Evolutionary conservation across 176 grass and related monocot species (phyloP).

Genomic region (Poa pratensis): DNA sequence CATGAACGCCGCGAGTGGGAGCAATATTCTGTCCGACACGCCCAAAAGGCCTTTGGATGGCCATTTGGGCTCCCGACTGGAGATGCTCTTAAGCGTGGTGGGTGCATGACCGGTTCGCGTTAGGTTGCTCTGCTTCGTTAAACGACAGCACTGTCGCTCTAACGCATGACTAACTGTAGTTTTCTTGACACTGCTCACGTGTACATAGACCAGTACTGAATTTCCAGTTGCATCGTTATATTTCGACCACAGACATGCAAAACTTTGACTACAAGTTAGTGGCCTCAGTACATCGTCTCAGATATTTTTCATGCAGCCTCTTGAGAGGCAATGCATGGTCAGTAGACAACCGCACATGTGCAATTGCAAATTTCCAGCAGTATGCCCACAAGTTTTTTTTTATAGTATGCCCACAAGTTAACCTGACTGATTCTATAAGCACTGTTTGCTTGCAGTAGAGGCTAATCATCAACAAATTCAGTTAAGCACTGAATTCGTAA

Average conservation of each 20-base stretch:
- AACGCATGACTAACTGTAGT: not conserved
- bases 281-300: not conserved
- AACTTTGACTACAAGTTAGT: not conserved
- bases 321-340: slow-evolving; percentile 15
- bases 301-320: slow-evolving; percentile 32
- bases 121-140: not conserved
- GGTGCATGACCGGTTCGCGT: slow-evolving; percentile 4
- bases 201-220: not conserved
- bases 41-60: too few relatives aligned
- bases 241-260: not conserved
- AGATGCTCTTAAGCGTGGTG: not conserved
- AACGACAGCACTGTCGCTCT: not conserved
- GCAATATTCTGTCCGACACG: too few relatives aligned
- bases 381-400: too few relatives aligned
- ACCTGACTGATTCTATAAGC: not conserved
- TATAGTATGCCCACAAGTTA: not conserved
- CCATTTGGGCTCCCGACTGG: too few relatives aligned
- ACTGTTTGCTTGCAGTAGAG: not conserved
- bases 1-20: not conserved
- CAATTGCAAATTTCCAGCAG: slow-evolving; percentile 14
- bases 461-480: not conserved
- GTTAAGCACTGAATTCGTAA: not conserved
- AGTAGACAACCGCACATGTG: not conserved
- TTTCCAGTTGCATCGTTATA: not conserved
- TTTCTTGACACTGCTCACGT: slow-evolving; percentile 29